Percentiles rank a stretch among this genome's conserved stretches.
Evolutionary conservation across 805 yeast genomes (phyloP).

Genomic region (Kluyveromyces wickerhamii): DNA sequence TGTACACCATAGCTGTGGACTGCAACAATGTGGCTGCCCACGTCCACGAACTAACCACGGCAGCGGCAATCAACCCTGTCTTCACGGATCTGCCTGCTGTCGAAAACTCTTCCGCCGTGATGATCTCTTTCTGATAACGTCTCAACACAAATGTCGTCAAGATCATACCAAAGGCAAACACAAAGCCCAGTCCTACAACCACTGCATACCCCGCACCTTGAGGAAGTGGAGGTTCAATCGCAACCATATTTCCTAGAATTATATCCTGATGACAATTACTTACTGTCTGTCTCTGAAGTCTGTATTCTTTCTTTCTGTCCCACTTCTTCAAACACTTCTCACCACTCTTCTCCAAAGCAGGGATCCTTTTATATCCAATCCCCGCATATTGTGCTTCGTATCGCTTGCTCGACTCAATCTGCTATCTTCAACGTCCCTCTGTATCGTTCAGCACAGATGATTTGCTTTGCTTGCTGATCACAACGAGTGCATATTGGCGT

Average conservation of each 20-base stretch:
- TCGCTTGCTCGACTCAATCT: too few species aligned
- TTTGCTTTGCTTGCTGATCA: too few species aligned
- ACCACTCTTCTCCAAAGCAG: too few species aligned
- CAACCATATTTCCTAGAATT: slow-evolving; percentile 19
- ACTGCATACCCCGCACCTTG: slow-evolving; percentile 85
- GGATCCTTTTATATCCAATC: too few species aligned
- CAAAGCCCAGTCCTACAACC: slow-evolving; percentile 79
- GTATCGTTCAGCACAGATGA: too few species aligned
- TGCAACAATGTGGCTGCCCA: slow-evolving; percentile 78
- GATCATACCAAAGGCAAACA: slow-evolving; percentile 75
- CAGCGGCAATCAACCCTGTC: slow-evolving; percentile 77
- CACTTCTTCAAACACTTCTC: too few species aligned
- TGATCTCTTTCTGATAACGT: slow-evolving; percentile 76
- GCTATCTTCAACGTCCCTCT: too few species aligned
- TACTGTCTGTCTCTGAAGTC: too few species aligned
- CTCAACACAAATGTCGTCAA: slow-evolving; percentile 58
- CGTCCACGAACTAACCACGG: slow-evolving; percentile 93
- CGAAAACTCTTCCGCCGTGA: slow-evolving; percentile 89
- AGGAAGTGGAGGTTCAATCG: slow-evolving; percentile 37
- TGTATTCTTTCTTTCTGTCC: too few species aligned
- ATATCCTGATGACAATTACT: too few species aligned
- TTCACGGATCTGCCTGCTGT: slow-evolving; percentile 89
- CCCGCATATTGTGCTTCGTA: too few species aligned
- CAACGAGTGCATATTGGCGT: too few species aligned
- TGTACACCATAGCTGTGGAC: slow-evolving; percentile 72